These are phyloP conservation scores for Starmerella khaoyaiensis DNA, from an alignment of 805 yeast genomes.

Conservation along the genomic window DNA sequence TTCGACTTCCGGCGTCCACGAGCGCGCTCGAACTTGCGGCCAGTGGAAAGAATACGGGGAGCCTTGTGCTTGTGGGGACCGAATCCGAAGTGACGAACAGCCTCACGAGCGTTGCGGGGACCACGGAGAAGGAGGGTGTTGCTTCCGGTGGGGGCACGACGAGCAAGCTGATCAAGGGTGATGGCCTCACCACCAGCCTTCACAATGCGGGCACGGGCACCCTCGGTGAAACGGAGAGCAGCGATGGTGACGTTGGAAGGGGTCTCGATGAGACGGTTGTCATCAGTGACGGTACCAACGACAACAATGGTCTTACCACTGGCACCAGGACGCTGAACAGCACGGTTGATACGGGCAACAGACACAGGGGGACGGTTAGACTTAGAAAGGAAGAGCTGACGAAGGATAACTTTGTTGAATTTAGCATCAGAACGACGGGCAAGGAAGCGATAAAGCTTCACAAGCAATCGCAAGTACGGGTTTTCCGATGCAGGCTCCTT, in stretches of 20 bases:
- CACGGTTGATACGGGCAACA: conserved; percentile 77
- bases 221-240: conserved; percentile 98
- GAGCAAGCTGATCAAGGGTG: conserved; percentile 98
- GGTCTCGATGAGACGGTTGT: conserved; percentile 81
- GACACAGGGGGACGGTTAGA: conserved; percentile 99
- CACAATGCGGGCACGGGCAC: conserved; percentile 93
- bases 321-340: conserved; percentile 72
- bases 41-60: conserved; percentile 93
- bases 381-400: conserved; percentile 92
- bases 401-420: conserved; percentile 96
- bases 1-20: conserved; percentile 99
- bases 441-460: conserved; percentile 96
- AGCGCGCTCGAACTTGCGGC: conserved; percentile 99
- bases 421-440: conserved; percentile 98
- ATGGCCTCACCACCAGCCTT: conserved; percentile 99
- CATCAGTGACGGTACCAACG: conserved; percentile 99
- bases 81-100: conserved; percentile 98
- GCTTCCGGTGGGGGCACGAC: conserved; percentile 98
- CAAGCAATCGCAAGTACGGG: conserved; percentile 95
- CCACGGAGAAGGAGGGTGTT: conserved; percentile 98
- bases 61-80: conserved; percentile 99
- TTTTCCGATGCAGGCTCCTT: conserved; percentile 98
- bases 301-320: conserved; percentile 87
- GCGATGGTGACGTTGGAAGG: conserved; percentile 92
- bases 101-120: conserved; percentile 98